Percentiles rank a stretch among this genome's conserved stretches.
phyloP scores from a whole-genome alignment of 2,329 filamentous ascomycete genomes.

The Diaporthe citrichinensis region DNA sequence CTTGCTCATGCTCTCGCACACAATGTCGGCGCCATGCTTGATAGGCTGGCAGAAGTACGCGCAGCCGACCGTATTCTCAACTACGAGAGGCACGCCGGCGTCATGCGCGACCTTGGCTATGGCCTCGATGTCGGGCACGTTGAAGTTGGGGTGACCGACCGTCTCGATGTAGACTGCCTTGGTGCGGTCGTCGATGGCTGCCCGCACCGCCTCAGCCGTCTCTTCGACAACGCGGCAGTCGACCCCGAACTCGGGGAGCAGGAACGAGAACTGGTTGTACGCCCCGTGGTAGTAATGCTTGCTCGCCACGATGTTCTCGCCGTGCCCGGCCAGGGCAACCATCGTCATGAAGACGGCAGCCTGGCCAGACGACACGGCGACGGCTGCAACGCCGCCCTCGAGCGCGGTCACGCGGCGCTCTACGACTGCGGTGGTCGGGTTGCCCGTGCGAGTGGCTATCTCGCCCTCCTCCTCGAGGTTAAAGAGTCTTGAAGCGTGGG shows the following conservation, averaged over 20 bases:
- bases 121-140: slow-evolving; percentile 76
- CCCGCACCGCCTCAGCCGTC: slow-evolving; percentile 58
- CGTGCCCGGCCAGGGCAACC: background rate
- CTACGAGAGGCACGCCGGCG: slow-evolving; percentile 64
- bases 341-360: slow-evolving; percentile 23
- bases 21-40: slow-evolving; percentile 75
- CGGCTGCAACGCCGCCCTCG: slow-evolving; percentile 56
- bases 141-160: slow-evolving; percentile 78
- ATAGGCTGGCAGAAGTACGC: slow-evolving; percentile 75
- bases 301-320: background rate
- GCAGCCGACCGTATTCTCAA: slow-evolving; percentile 78
- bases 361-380: slow-evolving; percentile 9
- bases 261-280: slow-evolving; percentile 48
- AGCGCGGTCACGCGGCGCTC: slow-evolving; percentile 75
- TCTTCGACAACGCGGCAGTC: slow-evolving; percentile 56
- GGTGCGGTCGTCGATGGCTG: slow-evolving; percentile 75
- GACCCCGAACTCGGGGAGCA: background rate
- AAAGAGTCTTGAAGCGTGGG: slow-evolving; percentile 32
- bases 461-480: slow-evolving; percentile 31
- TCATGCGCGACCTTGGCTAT: slow-evolving; percentile 75
- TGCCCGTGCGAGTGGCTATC: slow-evolving; percentile 31
- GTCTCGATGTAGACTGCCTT: slow-evolving; percentile 78
- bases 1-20: slow-evolving; percentile 75
- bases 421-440: slow-evolving; percentile 50
- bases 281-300: slow-evolving; percentile 57